Base-by-base conservation (phyloP, 1,284 basidiomycete species). In the Cryptococcus sp. region DNA sequence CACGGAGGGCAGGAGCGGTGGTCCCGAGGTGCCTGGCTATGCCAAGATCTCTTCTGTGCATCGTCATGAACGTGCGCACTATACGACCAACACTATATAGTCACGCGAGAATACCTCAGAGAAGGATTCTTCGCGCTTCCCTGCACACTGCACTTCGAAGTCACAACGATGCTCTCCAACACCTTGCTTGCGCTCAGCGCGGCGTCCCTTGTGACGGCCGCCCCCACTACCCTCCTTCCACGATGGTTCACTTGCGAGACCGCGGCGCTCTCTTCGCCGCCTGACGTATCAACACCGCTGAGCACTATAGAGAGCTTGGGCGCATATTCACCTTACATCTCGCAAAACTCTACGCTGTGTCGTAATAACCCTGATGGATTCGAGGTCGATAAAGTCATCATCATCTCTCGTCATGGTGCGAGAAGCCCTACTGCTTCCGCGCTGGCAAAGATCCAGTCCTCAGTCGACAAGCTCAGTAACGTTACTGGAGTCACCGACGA, bases 381-480 rank as follows among this genome's bases (percentile, higher is more conserved):
- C 23, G 38, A 11, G 8, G 41, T 60, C 23, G 62, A 64, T 40
- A 59, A 59, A 52, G 57, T 61, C 22, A 16, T 23, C n/a, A 52
- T 61, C 38, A 42, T 58, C 52, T 43, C 50, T 15, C 53, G 64
- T 3, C 64, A 65, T 43, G 64, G 61, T 16, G 61, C 63, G 3
- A 54, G 63, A 17, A 47, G 23, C 22, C 63, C 63, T 3, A 62
- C 57, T 3, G 43, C 52, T 22, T 55, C 42, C n/a, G 58, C 54
- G 3, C 55, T 52, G 40, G 50, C 51, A 22, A 50, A 50, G 39
- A 58, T 60, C 35, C 17, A 43, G 1, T 43, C 54, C 20, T 46
- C 52, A 15, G 23, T 65, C 40, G 47, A 40, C 40, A 54, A 57
- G 39, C 54, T 62, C 17, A 48, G 10, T 3, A 55, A 56, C 42